Evolutionary conservation across 768 basidiomycete genomes (phyloP).

Genomic region (Amanita exitialis): DNA sequence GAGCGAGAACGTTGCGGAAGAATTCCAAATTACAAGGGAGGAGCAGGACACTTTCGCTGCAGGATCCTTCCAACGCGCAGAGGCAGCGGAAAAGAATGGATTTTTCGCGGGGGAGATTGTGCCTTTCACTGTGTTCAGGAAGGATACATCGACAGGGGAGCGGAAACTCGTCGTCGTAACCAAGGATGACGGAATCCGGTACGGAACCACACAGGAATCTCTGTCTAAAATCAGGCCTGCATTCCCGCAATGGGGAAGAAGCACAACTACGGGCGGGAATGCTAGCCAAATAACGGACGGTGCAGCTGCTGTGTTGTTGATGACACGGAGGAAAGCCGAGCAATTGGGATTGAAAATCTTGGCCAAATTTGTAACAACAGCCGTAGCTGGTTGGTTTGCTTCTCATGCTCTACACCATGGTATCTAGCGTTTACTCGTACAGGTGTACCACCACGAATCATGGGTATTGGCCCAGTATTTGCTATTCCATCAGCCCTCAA

Average conservation of each 20-base stretch:
- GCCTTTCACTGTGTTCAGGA: conserved; percentile 58
- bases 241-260: conserved; percentile 75
- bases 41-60: conserved; percentile 73
- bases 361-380: conserved; percentile 72
- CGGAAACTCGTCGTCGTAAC: conserved; percentile 43
- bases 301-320: conserved; percentile 71
- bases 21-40: conserved; percentile 62
- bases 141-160: conserved; percentile 44
- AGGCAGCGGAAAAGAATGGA: conserved; percentile 59
- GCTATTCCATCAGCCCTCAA: conserved; percentile 77
- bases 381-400: conserved; percentile 42
- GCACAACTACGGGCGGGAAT: conserved; percentile 75
- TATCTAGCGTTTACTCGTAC: background rate
- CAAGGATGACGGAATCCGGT: conserved; percentile 72
- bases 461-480: conserved; percentile 79
- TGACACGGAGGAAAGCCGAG: conserved; percentile 74
- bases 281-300: conserved; percentile 83
- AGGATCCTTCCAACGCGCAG: conserved; percentile 68
- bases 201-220: conserved; percentile 58
- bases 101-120: conserved; percentile 64
- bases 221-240: conserved; percentile 60
- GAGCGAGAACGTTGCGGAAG: conserved; percentile 73
- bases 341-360: conserved; percentile 61
- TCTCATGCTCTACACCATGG: background rate
- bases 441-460: conserved; percentile 73